A percentile compares a stretch with the other conserved stretches of the same genome.
Conservation (phyloP, 169 alveolate genomes). For the Plasmodium gonderi region DNA sequence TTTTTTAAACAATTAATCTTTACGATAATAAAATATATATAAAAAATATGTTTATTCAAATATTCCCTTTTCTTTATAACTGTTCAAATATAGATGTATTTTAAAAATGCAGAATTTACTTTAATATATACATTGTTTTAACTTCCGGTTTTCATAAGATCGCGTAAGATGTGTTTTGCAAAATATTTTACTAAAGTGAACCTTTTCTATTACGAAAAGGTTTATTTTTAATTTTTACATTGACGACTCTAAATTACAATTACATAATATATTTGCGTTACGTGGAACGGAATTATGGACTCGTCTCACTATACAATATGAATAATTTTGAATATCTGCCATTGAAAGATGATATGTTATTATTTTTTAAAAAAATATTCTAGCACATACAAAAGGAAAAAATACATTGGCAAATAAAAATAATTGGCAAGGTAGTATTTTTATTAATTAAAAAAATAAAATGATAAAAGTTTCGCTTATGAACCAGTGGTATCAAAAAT, state of each 20-base stretch:
- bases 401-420: neutral
- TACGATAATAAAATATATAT: neutral
- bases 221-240: neutral
- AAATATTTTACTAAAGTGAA: neutral
- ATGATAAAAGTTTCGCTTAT: neutral
- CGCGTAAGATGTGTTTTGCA: neutral
- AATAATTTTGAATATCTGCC: neutral
- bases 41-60: neutral
- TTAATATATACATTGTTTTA: neutral
- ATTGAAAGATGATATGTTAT: neutral
- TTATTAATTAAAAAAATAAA: neutral
- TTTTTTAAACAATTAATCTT: neutral
- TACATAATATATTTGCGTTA: neutral
- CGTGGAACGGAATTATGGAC: neutral
- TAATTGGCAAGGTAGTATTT: neutral
- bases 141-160: neutral
- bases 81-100: neutral
- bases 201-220: neutral
- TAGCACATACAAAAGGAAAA: neutral
- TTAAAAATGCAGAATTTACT: neutral
- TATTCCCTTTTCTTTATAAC: neutral
- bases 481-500: neutral
- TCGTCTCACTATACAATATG: neutral
- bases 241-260: neutral
- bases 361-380: neutral